A percentile compares a stretch with the other conserved stretches of the same genome.
Evolutionary conservation across 2,329 filamentous ascomycete genomes (phyloP).

Genomic region (Cytospora paraplurivora): DNA sequence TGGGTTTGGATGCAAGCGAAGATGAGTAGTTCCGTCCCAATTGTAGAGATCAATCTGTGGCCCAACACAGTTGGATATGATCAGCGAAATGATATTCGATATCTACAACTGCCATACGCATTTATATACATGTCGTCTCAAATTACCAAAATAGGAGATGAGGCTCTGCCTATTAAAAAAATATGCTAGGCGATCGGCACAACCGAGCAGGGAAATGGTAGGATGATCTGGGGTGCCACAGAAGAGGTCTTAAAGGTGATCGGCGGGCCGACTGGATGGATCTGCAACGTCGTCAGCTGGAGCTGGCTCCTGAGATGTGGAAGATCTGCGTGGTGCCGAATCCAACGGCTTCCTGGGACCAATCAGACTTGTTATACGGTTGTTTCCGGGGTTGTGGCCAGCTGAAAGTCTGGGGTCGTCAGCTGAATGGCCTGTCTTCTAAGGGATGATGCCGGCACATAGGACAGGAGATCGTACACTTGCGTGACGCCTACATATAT

Average conservation of each 20-base stretch:
- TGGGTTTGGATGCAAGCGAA: neutral
- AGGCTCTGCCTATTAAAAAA: slow-evolving; percentile 16
- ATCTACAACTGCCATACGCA: neutral
- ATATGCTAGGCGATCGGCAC: slow-evolving; percentile 12
- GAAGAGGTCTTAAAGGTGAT: slow-evolving; percentile 3
- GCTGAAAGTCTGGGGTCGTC: slow-evolving; percentile 16
- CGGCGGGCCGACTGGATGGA: neutral
- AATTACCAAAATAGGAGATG: neutral
- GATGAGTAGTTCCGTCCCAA: no score
- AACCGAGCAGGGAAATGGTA: neutral
- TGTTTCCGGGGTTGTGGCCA: neutral
- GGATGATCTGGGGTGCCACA: slow-evolving; percentile 15
- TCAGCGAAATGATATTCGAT: neutral
- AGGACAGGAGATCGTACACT: no score
- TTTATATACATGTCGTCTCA: neutral
- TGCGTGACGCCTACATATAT: no score
- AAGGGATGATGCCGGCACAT: neutral
- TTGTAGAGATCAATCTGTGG: neutral
- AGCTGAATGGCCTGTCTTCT: slow-evolving; percentile 9
- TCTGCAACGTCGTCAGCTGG: slow-evolving; percentile 15
- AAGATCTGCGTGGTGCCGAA: slow-evolving; percentile 9
- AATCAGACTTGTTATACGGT: slow-evolving; percentile 1
- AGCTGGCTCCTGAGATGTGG: slow-evolving; percentile 9
- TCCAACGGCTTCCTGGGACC: slow-evolving; percentile 6
- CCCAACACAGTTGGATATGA: neutral